Conservation (phyloP, 2,329 filamentous ascomycete species). For the Ophiobolus disseminans region DNA sequence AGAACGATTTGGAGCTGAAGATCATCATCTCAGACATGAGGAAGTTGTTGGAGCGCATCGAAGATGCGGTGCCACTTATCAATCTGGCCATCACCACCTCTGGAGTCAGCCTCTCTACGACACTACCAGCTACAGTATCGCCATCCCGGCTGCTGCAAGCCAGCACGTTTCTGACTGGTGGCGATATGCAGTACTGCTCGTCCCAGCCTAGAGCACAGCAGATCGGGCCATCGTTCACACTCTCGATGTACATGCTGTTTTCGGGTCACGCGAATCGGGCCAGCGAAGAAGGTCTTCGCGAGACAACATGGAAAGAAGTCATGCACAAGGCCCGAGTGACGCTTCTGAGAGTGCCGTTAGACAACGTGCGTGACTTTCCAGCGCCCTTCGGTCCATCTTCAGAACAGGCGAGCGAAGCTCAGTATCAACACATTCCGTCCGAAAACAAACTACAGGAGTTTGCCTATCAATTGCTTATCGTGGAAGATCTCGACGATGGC, state of each 20-base stretch:
- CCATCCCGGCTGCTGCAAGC: slow-evolving; percentile 91
- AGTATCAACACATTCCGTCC: slow-evolving; percentile 44
- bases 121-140: slow-evolving; percentile 81
- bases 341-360: slow-evolving; percentile 73
- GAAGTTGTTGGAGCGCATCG: slow-evolving; percentile 76
- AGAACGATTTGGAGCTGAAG: slow-evolving; percentile 70
- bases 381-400: slow-evolving; percentile 26
- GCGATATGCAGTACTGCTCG: slow-evolving; percentile 81
- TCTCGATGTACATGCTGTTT: slow-evolving; percentile 97
- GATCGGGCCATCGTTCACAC: slow-evolving; percentile 82
- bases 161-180: slow-evolving; percentile 86
- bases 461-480: slow-evolving; percentile 79
- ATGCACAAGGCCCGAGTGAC: slow-evolving; percentile 91
- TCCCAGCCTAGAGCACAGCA: slow-evolving; percentile 71
- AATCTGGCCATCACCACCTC: slow-evolving; percentile 95
- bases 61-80: slow-evolving; percentile 88
- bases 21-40: slow-evolving; percentile 78
- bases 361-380: slow-evolving; percentile 58
- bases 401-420: slow-evolving; percentile 18
- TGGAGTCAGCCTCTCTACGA: slow-evolving; percentile 83
- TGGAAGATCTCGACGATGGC: slow-evolving; percentile 81
- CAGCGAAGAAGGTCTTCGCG: slow-evolving; percentile 64
- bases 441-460: slow-evolving; percentile 67
- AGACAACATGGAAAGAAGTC: slow-evolving; percentile 92
- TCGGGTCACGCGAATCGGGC: slow-evolving; percentile 72